Percentiles rank a stretch among this genome's conserved stretches.
These are phyloP conservation scores for Xylaria sp. DNA, from an alignment of 2,329 filamentous ascomycete species.

Conservation along the genomic window DNA sequence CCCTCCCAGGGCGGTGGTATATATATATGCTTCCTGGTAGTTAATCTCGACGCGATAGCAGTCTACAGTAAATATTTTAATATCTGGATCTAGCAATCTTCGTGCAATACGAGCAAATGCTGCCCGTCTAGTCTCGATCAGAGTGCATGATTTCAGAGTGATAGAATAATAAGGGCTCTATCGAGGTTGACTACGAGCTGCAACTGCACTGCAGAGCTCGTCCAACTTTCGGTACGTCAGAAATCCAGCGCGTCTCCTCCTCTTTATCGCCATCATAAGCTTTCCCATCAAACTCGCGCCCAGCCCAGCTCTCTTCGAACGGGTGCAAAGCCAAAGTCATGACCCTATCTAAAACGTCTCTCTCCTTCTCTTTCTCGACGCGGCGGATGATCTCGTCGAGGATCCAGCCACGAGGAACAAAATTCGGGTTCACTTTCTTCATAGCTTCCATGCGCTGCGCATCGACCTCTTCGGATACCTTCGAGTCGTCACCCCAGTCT, in stretches of 20 bases:
- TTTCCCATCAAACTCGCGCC: conserved; percentile 58
- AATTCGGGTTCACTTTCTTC: conserved; percentile 91
- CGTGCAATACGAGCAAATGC: neutral
- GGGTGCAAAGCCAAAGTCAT: conserved; percentile 87
- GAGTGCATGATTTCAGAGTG: neutral
- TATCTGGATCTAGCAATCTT: neutral
- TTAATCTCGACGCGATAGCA: neutral
- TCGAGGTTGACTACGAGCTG: conserved; percentile 70
- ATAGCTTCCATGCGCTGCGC: conserved; percentile 74
- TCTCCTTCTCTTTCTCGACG: conserved; percentile 85
- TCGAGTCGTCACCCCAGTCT: conserved; percentile 71
- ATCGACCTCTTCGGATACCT: conserved; percentile 57
- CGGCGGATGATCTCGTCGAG: conserved; percentile 91
- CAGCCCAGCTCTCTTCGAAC: conserved; percentile 81
- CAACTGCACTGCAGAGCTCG: conserved; percentile 94
- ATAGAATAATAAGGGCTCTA: neutral
- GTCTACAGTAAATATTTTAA: neutral
- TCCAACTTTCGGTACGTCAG: conserved; percentile 81
- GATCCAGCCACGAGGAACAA: conserved; percentile 90
- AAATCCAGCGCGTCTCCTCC: conserved; percentile 84
- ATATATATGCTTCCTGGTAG: neutral
- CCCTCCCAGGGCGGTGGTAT: neutral
- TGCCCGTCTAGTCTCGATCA: neutral
- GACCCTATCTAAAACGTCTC: conserved; percentile 78
- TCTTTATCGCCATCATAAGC: conserved; percentile 68